phyloP scores from a whole-genome alignment of 2,329 filamentous ascomycete genomes.

The Setomelanomma holmii region DNA sequence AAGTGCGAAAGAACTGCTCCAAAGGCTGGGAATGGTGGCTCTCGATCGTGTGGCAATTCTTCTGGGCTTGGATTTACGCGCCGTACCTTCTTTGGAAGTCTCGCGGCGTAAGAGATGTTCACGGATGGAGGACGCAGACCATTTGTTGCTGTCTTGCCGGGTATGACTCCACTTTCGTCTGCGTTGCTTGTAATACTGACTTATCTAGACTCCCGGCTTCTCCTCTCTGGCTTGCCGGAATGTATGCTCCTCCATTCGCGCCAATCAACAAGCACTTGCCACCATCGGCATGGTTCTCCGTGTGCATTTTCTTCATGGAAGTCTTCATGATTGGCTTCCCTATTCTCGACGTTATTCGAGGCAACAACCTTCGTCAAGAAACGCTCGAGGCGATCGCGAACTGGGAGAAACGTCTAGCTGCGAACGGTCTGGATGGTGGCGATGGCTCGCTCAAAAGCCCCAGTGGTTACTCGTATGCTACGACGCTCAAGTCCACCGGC shows the following conservation, averaged over 20 bases:
- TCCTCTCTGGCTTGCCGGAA: slow-evolving; percentile 43
- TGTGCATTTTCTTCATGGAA: slow-evolving; percentile 45
- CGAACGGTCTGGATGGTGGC: slow-evolving; percentile 9
- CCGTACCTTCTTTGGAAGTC: slow-evolving; percentile 45
- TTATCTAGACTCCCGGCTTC: slow-evolving; percentile 37
- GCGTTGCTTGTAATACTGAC: slow-evolving; percentile 4
- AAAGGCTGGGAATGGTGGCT: slow-evolving; percentile 49
- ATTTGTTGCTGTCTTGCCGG: slow-evolving; percentile 43
- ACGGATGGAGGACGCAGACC: slow-evolving; percentile 43
- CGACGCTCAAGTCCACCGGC: slow-evolving; percentile 20
- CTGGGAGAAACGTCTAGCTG: slow-evolving; percentile 41
- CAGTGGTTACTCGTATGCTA: slow-evolving; percentile 25
- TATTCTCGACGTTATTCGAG: slow-evolving; percentile 36
- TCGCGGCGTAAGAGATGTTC: slow-evolving; percentile 41
- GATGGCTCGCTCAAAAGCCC: slow-evolving; percentile 18
- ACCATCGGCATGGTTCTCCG: slow-evolving; percentile 39
- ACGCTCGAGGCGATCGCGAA: slow-evolving; percentile 42
- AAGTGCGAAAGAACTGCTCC: slow-evolving; percentile 32
- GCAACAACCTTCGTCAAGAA: slow-evolving; percentile 37
- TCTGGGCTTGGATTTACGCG: slow-evolving; percentile 47
- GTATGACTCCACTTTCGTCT: slow-evolving; percentile 18
- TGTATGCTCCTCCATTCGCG: slow-evolving; percentile 39
- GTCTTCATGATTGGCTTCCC: slow-evolving; percentile 40
- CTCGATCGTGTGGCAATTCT: slow-evolving; percentile 46
- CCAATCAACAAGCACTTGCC: slow-evolving; percentile 32